phyloP scores from a whole-genome alignment of 345 rosid species.

The Nasturtium officinale region DNA sequence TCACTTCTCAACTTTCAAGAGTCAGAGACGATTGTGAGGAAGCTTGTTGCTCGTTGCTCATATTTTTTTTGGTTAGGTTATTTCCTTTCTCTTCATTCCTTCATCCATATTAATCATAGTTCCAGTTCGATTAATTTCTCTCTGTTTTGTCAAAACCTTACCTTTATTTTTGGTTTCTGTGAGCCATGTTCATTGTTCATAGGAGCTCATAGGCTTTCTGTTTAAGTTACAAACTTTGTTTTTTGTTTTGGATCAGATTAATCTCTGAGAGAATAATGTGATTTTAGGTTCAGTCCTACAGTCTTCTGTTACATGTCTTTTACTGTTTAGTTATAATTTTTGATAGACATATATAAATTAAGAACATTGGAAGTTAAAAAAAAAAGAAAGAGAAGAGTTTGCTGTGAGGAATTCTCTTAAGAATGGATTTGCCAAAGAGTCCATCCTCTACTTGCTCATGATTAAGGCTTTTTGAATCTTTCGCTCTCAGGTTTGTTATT shows the following conservation, averaged over 20 bases:
- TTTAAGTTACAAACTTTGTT: not conserved
- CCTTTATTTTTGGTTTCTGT: not conserved
- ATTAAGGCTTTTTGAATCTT: not conserved
- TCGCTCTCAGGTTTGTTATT: not conserved
- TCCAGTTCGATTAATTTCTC: not conserved
- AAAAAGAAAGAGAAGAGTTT: not conserved
- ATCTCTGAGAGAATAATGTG: too few relatives aligned
- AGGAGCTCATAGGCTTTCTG: not conserved
- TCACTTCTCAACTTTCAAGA: too few relatives aligned
- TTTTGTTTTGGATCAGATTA: not conserved
- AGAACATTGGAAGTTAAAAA: not conserved
- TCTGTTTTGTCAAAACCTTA: not conserved
- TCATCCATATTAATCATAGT: not conserved
- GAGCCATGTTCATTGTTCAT: too few relatives aligned
- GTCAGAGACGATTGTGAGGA: too few relatives aligned
- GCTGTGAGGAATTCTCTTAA: not conserved
- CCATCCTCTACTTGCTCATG: not conserved
- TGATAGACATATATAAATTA: not conserved
- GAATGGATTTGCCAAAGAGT: not conserved
- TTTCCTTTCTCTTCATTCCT: too few relatives aligned
- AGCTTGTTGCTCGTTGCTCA: too few relatives aligned
- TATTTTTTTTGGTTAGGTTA: not conserved
- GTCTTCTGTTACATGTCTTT: not conserved
- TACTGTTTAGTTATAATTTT: not conserved
- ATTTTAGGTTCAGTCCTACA: not conserved